Conservation (phyloP, 768 basidiomycete species). For the Trametes sanguinea region DNA sequence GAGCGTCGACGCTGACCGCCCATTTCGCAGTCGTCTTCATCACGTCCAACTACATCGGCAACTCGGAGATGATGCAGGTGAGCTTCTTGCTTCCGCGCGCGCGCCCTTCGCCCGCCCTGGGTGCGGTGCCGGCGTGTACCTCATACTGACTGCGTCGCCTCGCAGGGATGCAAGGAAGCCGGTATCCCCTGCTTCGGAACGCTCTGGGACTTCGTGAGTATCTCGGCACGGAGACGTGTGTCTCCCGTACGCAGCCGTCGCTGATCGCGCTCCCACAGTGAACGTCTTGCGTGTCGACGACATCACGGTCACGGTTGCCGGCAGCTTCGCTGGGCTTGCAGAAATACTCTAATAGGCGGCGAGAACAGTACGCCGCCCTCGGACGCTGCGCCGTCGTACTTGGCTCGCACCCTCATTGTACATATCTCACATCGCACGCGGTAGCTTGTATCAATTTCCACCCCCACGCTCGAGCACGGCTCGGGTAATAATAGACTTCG, state of each 20-base stretch:
- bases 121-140: neutral
- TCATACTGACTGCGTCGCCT: slow-evolving; percentile 6
- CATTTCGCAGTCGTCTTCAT: slow-evolving; percentile 62
- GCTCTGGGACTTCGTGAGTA: slow-evolving; percentile 36
- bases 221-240: neutral
- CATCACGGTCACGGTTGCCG: too few species aligned
- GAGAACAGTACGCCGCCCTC: slow-evolving; percentile 4
- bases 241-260: neutral
- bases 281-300: neutral
- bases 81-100: slow-evolving; percentile 36
- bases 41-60: slow-evolving; percentile 81
- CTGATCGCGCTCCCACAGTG: slow-evolving; percentile 10
- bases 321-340: neutral
- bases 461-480: neutral
- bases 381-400: slow-evolving; percentile 12
- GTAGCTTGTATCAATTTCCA: slow-evolving; percentile 2
- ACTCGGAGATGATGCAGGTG: slow-evolving; percentile 80
- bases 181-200: slow-evolving; percentile 33
- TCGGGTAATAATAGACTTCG: slow-evolving; percentile 5
- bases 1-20: slow-evolving; percentile 3
- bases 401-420: slow-evolving; percentile 5
- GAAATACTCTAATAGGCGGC: slow-evolving; percentile 18
- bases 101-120: neutral
- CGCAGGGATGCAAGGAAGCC: slow-evolving; percentile 25
- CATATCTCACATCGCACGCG: slow-evolving; percentile 14